Base-by-base conservation (phyloP, 768 basidiomycete genomes). In the Leucogyrophana mollusca region DNA sequence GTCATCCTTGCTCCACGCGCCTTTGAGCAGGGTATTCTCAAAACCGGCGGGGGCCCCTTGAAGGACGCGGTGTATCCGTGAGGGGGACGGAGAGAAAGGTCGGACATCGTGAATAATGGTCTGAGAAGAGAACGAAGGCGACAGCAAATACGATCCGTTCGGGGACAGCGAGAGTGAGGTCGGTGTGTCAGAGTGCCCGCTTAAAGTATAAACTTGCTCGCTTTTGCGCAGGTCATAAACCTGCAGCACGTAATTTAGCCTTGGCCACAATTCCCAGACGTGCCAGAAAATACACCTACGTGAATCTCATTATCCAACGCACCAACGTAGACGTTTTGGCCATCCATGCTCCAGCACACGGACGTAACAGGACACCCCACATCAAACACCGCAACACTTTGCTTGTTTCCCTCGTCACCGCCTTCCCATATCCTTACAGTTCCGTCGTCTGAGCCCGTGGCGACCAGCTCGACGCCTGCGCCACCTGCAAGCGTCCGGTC, bases 221-320 rank as follows among this genome's bases (percentile, higher is more conserved):
- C 80, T 72, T 68, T 93, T 94, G 58, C 95, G 82, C 36, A 97
- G 68, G 69, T 98, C 95, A 62, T 88, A 94, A 14, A 93, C 83
- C 90, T 94, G 51, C 8, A 32, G 47, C 16, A 24, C 25, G 17
- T 13, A 36, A 30, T 46, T n/a, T n/a, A n/a, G n/a, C n/a, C n/a
- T n/a, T n/a, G n/a, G n/a, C n/a, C n/a, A n/a, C n/a, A n/a, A n/a
- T n/a, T n/a, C n/a, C n/a, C n/a, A n/a, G n/a, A n/a, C n/a, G n/a
- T n/a, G n/a, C 43, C 47, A 41, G 27, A 40, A 30, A 42, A 40
- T 20, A 32, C 10, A 76, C 87, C 54, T 58, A 95, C 94, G 62
- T 97, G 94, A 50, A 99, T 86, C 64, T 93, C 92, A 55, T 99
- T 99, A 68, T 99, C 95, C 57, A 98, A 66, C 11, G 90, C 93